Base-by-base conservation (phyloP, 1,284 basidiomycete species). In the Cronartium quercuum region DNA sequence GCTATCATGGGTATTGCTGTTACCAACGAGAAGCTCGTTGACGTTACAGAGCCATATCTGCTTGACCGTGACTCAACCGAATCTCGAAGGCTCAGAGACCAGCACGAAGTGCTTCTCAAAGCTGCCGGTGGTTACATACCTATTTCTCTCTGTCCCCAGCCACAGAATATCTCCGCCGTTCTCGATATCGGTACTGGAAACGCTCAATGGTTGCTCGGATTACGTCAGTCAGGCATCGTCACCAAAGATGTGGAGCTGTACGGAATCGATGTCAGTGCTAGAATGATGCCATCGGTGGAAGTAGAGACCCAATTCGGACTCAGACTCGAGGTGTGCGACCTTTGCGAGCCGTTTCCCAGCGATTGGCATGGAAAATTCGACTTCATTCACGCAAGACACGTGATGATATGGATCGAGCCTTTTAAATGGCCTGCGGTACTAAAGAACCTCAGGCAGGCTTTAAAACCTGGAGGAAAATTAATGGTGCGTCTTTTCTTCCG, bases 111-210 rank as follows among this genome's bases (percentile, higher is more conserved):
- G 9, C 58, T 69, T 18, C 55, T 69, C 41, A 69, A 69, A 63
- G 68, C 68, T 44, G 68, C 68, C 6, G 68, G 68, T 37, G 68
- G 68, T 37, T 69, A 69, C 47, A 34, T 69, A 29, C 68, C 68
- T 44, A 42, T 44, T 42, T 60, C 55, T 44, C 38, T 69, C 40
- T 69, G 41, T 44, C 37, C 51, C 21, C 18, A 62, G 37, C 35
- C 10, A 34, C 40, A 69, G 34, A 69, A 60, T 35, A 38, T 69
- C 34, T 55, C 57, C 41, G 68, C 68, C 57, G 51, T 69, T 35
- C 58, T 69, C 44, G 68, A 69, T 58, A 21, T 69, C 44, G 68
- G 68, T 61, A 69, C 68, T 62, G 68, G 68, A 13, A 69, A 69
- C 51, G 68, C 57, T 42, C 57, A 58, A 24, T 69, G 68, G 68